Base-by-base conservation (phyloP, 2,329 filamentous ascomycete genomes). In the Exophiala phaeomuriformis region DNA sequence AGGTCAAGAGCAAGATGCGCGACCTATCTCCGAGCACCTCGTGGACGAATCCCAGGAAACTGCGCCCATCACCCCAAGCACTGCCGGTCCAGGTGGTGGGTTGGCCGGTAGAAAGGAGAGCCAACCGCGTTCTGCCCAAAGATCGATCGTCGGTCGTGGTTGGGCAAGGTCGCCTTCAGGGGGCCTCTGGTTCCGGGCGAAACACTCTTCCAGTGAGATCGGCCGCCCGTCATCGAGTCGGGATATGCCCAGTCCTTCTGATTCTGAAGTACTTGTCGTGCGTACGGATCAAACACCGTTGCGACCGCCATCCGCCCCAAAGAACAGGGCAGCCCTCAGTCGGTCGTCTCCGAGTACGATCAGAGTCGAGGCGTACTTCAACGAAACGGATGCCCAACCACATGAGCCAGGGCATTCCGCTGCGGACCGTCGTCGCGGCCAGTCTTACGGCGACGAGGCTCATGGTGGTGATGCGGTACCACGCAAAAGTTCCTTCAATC, bases 211-310 rank as follows among this genome's bases (percentile, higher is more conserved):
- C 2, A 37, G 36, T 10, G 49, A 57, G 5, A 31, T 27, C 7
- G 10, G 29, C 10, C 31, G 37, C 5, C 40, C 35, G 32, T 33
- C 32, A 27, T 51, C 49, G 32, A 49, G 33, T 19, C 36, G 9
- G 4, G 42, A 53, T 6, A 31, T 45, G 28, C 43, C 32, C 29
- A 10, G 31, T 12, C 50, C 49, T 7, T 28, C 32, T 10, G 31
- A 9, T 8, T 49, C 52, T 10, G 45, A 47, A 30, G 32, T 42
- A 4, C 40, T 59, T 33, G 27, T 52, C 27, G 33, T 59, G 29
- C 57, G 57, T 32, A 56, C 48, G n/a, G 53, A 56, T 7, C 51
- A 49, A 35, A 54, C 48, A 35, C 57, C 57, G 1, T 37, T 61
- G 27, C 46, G 31, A 10, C 57, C 57, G 5, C 57, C 57, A 36